Percentiles rank a stretch among this genome's conserved stretches.
Conservation (phyloP, 2,329 filamentous ascomycete species). For the Alternaria sp. region DNA sequence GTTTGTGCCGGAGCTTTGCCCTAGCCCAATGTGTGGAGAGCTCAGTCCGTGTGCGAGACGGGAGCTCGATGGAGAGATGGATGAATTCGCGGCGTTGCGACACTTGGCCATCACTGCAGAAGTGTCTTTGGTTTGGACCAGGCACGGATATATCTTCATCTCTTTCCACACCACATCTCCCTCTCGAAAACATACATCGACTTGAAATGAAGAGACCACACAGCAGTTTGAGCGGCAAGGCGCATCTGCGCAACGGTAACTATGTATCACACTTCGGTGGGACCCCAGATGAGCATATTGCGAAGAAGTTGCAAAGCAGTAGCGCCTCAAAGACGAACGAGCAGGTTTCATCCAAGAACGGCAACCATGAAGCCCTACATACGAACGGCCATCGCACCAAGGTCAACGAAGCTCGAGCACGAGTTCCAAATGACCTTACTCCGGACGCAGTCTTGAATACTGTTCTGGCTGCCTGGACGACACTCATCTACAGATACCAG, state of each 20-base stretch:
- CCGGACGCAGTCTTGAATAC: conserved; percentile 30
- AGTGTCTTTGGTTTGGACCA: conserved; percentile 26
- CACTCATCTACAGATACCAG: conserved; percentile 45
- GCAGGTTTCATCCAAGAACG: conserved; percentile 16
- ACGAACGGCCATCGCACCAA: conserved; percentile 15
- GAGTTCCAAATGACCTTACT: conserved; percentile 18
- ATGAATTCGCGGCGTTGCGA: conserved; percentile 19
- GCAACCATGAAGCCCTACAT: conserved; percentile 6
- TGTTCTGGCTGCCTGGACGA: conserved; percentile 44
- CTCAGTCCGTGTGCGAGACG: conserved; percentile 22
- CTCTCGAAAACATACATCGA: conserved; percentile 7
- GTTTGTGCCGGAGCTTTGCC: conserved; percentile 23
- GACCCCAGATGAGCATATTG: conserved; percentile 23
- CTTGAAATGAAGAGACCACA: conserved; percentile 12
- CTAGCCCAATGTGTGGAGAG: conserved; percentile 26
- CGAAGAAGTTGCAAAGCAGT: conserved; percentile 28
- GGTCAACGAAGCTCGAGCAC: conserved; percentile 30
- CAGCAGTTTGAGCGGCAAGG: conserved; percentile 18
- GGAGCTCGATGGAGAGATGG: conserved; percentile 23
- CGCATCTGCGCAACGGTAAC: conserved; percentile 36
- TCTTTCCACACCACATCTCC: conserved; percentile 13
- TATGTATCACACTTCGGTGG: conserved; percentile 27
- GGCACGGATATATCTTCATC: conserved; percentile 17
- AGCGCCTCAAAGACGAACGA: conserved; percentile 19
- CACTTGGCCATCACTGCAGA: conserved; percentile 38